Base-by-base conservation (phyloP, 2,329 filamentous ascomycete genomes). In the Diaporthe citri region DNA sequence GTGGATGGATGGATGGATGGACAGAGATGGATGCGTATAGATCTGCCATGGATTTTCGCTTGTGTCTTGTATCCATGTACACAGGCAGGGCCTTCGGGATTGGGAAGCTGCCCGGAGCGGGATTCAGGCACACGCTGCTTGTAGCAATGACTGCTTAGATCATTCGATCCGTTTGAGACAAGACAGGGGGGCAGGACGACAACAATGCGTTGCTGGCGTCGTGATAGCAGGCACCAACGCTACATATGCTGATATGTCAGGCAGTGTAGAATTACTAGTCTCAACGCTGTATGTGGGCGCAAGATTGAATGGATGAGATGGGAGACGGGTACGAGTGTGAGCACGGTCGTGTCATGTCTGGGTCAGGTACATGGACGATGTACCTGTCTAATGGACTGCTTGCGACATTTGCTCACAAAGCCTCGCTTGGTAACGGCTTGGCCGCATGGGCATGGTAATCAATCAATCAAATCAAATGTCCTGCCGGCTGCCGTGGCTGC, bases 381-480 rank as follows among this genome's bases (percentile, higher is more conserved):
- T 57, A 57, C 55, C 55, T 57, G 48, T 12, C n/a, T 17, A 20
- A 17, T 43, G 17, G 41, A 59, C 55, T 51, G 55, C 43, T 41
- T 71, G 48, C 46, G 34, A 46, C 46, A 22, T 20, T 13, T 31
- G 28, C 17, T 41, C 17, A n/a, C 66, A 56, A 74, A 76, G 74
- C 74, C 74, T 74, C 52, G 28, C 62, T 51, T 67, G 62, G 62
- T 70, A 55, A 52, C 39, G 17, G 48, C 39, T 51, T 64, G 71
- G 71, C 71, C 34, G 57, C 56, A 67, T 67, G 17, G 59, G 13
- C 25, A 22, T 66, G 60, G 60, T 34, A 66, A 66, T 66, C 41
- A 39, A 57, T 22, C 46, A 59, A 41, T 60, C 57, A 60, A 56
- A 56, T 56, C 52, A 56, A 60, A 60, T 60, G n/a, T 39, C 34